A percentile compares a stretch with the other conserved stretches of the same genome.
These are phyloP conservation scores for Cucumis melo DNA, from an alignment of 306 rosid genomes.

Conservation along the genomic window DNA sequence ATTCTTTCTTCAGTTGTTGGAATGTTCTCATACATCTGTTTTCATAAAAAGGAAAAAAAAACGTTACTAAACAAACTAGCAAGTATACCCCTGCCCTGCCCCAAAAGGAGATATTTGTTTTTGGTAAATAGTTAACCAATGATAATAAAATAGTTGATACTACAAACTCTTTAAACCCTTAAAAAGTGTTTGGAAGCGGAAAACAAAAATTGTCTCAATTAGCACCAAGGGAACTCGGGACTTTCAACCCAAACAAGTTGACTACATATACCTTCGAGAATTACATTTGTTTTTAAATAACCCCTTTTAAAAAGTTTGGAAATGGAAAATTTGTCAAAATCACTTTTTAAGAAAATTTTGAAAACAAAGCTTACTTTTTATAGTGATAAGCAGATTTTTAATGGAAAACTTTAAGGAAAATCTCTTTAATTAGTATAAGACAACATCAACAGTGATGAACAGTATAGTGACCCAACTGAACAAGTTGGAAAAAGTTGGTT, in stretches of 20 bases:
- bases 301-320: background rate
- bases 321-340: background rate
- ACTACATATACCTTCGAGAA: background rate
- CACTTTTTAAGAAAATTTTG: background rate
- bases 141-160: background rate
- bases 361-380: background rate
- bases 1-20: slow-evolving; percentile 73
- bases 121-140: background rate
- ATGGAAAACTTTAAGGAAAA: background rate
- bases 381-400: background rate
- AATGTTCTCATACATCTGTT: slow-evolving; percentile 66
- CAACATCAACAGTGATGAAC: background rate
- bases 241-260: no score
- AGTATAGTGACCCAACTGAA: background rate
- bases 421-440: no score
- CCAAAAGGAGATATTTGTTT: background rate
- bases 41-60: background rate
- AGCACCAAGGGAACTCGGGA: no score
- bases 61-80: background rate
- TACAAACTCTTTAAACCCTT: no score
- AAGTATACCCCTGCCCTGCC: background rate
- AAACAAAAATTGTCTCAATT: no score
- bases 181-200: no score
- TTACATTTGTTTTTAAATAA: background rate
- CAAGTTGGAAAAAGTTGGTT: background rate